Evolutionary conservation across 75 land plant genomes (phyloP).

Genomic region (Selaginella moellendorffii): DNA sequence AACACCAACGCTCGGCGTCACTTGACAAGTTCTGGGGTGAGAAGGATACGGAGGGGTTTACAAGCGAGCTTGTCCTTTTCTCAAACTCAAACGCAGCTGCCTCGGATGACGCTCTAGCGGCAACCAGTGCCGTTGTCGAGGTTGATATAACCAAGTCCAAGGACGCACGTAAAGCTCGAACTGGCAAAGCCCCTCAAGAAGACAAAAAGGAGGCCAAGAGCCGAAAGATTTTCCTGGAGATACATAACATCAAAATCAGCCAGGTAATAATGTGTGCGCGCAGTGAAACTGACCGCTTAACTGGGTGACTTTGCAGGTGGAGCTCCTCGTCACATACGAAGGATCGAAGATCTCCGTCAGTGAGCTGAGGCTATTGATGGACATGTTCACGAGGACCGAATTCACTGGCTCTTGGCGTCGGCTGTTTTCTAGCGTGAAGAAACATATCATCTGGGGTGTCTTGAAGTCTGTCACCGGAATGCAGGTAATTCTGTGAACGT

Average conservation of each 20-base stretch:
- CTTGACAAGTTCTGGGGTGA: constrained; percentile 64
- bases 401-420: constrained; percentile 92
- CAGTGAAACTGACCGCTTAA: background rate
- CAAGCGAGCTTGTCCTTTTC: constrained; percentile 42
- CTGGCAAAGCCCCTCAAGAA: constrained; percentile 35
- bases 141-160: constrained; percentile 9
- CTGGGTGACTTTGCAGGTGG: constrained; percentile 43
- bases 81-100: constrained; percentile 27
- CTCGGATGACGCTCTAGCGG: background rate
- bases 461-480: constrained; percentile 98
- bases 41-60: constrained; percentile 35
- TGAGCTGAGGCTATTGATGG: constrained; percentile 89
- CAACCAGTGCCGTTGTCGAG: constrained; percentile 12
- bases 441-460: constrained; percentile 96
- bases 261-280: constrained; percentile 44
- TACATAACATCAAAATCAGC: constrained; percentile 86
- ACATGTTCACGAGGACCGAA: constrained; percentile 66
- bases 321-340: constrained; percentile 86
- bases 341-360: constrained; percentile 83
- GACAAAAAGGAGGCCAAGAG: constrained; percentile 56
- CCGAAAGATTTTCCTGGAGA: constrained; percentile 51
- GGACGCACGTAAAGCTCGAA: constrained; percentile 53
- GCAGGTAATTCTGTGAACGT: constrained; percentile 42
- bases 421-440: constrained; percentile 78
- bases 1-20: constrained; percentile 53